Base-by-base conservation (phyloP, 2,329 filamentous ascomycete genomes). In the Amauroascus verrucosus region DNA sequence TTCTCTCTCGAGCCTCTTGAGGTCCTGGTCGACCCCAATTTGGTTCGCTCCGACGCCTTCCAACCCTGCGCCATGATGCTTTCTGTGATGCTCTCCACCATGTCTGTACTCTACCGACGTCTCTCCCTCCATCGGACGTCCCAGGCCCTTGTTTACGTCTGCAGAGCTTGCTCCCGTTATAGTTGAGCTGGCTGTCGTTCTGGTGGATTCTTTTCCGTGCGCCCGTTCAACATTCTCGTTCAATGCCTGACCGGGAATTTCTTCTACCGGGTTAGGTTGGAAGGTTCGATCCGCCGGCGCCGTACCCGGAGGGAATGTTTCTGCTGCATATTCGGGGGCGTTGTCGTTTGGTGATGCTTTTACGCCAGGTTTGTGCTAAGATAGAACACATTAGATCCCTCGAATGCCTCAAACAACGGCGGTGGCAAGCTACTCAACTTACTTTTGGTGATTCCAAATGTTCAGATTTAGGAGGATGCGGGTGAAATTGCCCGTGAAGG, bases 291-390 rank as follows among this genome's bases (percentile, higher is more conserved):
- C 64, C 0, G 67, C 57, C 1, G 85, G 85, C 0, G 85, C 84
- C 2, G 79, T 78, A 55, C 85, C 85, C 0, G 83, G 69, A 0
- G 82, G 75, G 33, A 81, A 69, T 1, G 75, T 76, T 65, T 88
- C 59, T 22, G 79, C 77, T 61, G 77, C 72, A 72, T 85, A 88
- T 62, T 85, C 83, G 18, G 80, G 80, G 11, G 68, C 81, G 59
- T 81, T 79, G 57, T 74, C 71, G 11, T 61, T 58, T n/a, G 67
- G 67, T 61, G 78, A 78, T 54, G 80, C 75, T 56, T 79, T 75
- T 60, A 76, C 72, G 50, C 84, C 84, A 2, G 78, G 76, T 63
- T 81, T 74, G 67, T 88, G 84, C 82, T 86, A 59, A 30, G 26
- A 30, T 30, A 30, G 26, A 30, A 5, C 26, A 30, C 35, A 38